Evolutionary conservation across 192 early-diverging fungal species (phyloP).

Genomic region (Coemansia sp.): DNA sequence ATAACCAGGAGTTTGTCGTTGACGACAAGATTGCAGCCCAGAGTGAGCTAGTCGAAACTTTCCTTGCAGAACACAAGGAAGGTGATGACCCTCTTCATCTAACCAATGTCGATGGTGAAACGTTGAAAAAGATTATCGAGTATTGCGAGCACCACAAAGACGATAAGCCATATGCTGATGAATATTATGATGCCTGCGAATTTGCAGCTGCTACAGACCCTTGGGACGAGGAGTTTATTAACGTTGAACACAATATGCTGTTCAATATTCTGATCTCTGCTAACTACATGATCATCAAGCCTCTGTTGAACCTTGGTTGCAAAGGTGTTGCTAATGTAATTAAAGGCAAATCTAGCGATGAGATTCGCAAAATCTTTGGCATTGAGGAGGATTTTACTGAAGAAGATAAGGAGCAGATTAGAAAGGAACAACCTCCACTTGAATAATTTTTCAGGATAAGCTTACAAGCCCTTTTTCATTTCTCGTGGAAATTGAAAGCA

Average conservation of each 20-base stretch:
- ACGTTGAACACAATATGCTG: conserved; percentile 73
- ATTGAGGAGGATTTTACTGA: conserved; percentile 93
- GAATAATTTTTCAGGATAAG: background rate
- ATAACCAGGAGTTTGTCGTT: conserved; percentile 63
- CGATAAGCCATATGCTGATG: conserved; percentile 61
- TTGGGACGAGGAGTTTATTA: conserved; percentile 77
- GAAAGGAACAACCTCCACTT: conserved; percentile 62
- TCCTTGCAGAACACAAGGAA: conserved; percentile 76
- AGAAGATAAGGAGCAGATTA: conserved; percentile 93
- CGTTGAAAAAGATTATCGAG: conserved; percentile 79
- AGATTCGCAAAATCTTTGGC: conserved; percentile 95
- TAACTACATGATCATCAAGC: conserved; percentile 93
- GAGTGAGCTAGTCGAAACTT: conserved; percentile 74
- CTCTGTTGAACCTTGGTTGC: conserved; percentile 96
- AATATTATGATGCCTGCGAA: conserved; percentile 54
- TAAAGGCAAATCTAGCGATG: conserved; percentile 87
- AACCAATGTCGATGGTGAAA: conserved; percentile 68
- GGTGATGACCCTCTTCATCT: conserved; percentile 68
- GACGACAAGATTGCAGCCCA: conserved; percentile 66
- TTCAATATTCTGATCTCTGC: conserved; percentile 80
- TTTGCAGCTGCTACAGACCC: conserved; percentile 72
- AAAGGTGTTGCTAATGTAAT: conserved; percentile 98
- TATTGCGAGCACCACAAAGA: conserved; percentile 77
- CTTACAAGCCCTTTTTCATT: background rate
- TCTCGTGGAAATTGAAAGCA: too few relatives aligned